These are phyloP conservation scores for Botryotinia convoluta DNA, from an alignment of 2,329 filamentous ascomycete species.

Conservation along the genomic window DNA sequence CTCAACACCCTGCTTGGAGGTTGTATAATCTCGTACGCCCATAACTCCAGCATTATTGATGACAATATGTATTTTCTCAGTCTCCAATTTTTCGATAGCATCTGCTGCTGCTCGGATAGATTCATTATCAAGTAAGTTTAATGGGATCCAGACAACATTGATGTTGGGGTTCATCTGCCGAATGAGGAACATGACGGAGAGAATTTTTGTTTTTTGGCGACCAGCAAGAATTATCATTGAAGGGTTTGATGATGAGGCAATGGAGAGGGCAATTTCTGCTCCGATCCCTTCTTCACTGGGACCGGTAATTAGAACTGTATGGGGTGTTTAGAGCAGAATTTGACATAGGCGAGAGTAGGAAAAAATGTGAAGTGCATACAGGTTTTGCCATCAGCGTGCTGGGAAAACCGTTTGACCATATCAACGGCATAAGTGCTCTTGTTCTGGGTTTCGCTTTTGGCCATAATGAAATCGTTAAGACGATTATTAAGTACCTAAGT, in stretches of 20 bases:
- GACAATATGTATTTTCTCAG: conserved; percentile 41
- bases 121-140: background rate
- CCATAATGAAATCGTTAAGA: background rate
- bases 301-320: background rate
- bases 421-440: conserved; percentile 2
- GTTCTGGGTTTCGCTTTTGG: background rate
- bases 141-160: background rate
- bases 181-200: background rate
- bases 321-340: background rate
- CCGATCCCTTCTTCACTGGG: background rate
- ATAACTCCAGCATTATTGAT: conserved; percentile 47
- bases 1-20: conserved; percentile 42
- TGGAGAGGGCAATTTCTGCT: conserved; percentile 5
- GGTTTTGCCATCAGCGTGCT: conserved; percentile 6
- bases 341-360: background rate
- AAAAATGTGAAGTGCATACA: background rate
- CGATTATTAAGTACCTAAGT: background rate
- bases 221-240: conserved; percentile 3
- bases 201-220: background rate
- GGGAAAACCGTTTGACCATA: background rate
- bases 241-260: conserved; percentile 1
- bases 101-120: background rate
- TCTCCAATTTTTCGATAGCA: conserved; percentile 30
- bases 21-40: conserved; percentile 36
- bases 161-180: background rate